phyloP scores from a whole-genome alignment of 106 monocot genomes.

The Dioscorea alata region DNA sequence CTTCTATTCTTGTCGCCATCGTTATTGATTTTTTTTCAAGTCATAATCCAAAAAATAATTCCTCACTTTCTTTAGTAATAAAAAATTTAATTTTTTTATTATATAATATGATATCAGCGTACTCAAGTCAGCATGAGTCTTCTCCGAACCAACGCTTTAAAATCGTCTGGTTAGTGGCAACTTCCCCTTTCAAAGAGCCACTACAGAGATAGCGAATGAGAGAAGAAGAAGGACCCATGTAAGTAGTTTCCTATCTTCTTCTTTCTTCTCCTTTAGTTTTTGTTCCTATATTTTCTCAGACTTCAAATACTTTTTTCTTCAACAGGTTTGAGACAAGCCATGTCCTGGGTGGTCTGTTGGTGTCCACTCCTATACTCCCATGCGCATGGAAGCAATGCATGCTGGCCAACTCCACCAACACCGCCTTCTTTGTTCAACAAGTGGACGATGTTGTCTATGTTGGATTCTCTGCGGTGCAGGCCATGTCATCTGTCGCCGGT shows the following conservation, averaged over 20 bases:
- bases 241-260: neutral
- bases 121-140: too few species aligned
- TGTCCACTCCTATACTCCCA: slow-evolving; percentile 36
- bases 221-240: slow-evolving; percentile 13
- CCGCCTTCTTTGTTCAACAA: slow-evolving; percentile 10
- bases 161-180: too few species aligned
- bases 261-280: neutral
- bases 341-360: slow-evolving; percentile 33
- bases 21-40: too few species aligned
- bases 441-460: slow-evolving; percentile 29
- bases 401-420: slow-evolving; percentile 6
- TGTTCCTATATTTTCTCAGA: too few species aligned
- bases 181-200: neutral
- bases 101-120: too few species aligned
- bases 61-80: too few species aligned
- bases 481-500: neutral
- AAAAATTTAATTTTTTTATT: too few species aligned
- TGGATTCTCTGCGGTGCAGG: slow-evolving; percentile 33
- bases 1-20: too few species aligned
- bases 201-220: neutral
- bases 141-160: too few species aligned
- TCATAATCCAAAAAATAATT: too few species aligned
- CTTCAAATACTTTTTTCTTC: neutral
- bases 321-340: slow-evolving; percentile 65
- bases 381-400: slow-evolving; percentile 37